A percentile compares a stretch with the other conserved stretches of the same genome.
Conservation (phyloP, 345 rosid species). For the Viola odorata region DNA sequence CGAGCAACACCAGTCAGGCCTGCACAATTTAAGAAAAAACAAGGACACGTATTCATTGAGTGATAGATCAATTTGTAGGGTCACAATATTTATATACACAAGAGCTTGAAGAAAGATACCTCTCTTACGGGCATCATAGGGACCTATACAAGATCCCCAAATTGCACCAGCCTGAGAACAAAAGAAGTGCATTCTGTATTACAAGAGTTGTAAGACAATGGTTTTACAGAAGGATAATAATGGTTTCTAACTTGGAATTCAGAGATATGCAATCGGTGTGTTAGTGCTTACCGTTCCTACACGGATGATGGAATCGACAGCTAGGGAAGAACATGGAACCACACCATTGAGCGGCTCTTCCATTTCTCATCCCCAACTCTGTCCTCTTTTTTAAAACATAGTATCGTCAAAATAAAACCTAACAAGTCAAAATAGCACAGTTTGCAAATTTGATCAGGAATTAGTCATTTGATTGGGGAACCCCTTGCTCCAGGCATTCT, state of each 20-base stretch:
- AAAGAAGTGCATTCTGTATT: background rate
- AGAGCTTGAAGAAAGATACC: conserved; percentile 29
- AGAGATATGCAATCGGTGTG: background rate
- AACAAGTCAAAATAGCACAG: background rate
- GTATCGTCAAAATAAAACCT: background rate
- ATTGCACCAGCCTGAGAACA: conserved; percentile 66
- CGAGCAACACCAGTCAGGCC: conserved; percentile 60
- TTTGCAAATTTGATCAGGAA: background rate
- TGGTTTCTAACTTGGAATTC: background rate
- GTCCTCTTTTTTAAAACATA: background rate
- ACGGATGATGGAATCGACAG: conserved; percentile 58
- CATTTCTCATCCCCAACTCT: conserved; percentile 27
- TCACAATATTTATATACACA: background rate
- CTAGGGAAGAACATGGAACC: conserved; percentile 75
- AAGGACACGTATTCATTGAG: background rate
- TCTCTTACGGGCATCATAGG: conserved; percentile 48
- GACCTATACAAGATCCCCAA: conserved; percentile 64
- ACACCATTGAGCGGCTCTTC: conserved; percentile 42
- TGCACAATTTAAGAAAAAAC: conserved; percentile 10
- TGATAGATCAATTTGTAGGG: background rate
- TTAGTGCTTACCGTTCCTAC: conserved; percentile 46
- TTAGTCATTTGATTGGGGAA: no score
- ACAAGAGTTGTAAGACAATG: no score
- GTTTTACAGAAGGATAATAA: no score
- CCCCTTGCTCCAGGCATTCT: no score